A percentile compares a stretch with the other conserved stretches of the same genome.
phyloP scores from a whole-genome alignment of 2,329 filamentous ascomycete genomes.

The Coniochaeta sp. region DNA sequence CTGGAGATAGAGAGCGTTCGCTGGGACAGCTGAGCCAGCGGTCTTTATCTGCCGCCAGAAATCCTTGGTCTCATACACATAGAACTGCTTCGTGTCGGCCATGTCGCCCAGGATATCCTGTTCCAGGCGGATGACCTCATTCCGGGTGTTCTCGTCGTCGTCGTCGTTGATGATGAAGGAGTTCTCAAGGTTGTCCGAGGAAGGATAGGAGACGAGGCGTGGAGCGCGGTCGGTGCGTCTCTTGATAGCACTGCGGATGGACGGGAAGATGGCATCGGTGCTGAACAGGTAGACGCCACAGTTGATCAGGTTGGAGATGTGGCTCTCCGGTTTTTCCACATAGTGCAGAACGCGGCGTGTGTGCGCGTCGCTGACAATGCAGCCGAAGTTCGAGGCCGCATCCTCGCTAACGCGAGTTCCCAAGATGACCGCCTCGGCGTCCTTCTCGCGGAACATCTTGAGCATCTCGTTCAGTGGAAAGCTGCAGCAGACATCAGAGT shows the following conservation, averaged over 20 bases:
- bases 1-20: constrained; percentile 92
- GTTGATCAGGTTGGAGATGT: constrained; percentile 98
- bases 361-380: constrained; percentile 91
- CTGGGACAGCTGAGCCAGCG: constrained; percentile 90
- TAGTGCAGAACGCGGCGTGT: constrained; percentile 96
- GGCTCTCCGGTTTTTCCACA: constrained; percentile 96
- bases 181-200: constrained; percentile 82
- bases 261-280: constrained; percentile 92
- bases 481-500: constrained; percentile 97
- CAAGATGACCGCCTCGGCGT: constrained; percentile 93
- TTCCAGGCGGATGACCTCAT: constrained; percentile 86
- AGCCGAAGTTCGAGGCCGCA: constrained; percentile 91
- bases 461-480: constrained; percentile 97
- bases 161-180: constrained; percentile 38
- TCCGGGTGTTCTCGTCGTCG: constrained; percentile 68
- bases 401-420: constrained; percentile 89
- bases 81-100: constrained; percentile 96
- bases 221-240: constrained; percentile 78
- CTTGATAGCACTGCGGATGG: constrained; percentile 91
- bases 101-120: constrained; percentile 95
- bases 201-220: constrained; percentile 88
- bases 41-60: constrained; percentile 99
- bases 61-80: constrained; percentile 96
- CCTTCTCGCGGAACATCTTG: constrained; percentile 85
- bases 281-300: constrained; percentile 98